Evolutionary conservation across 1,284 basidiomycete genomes (phyloP).

Genomic region (Pulveroboletus sp.): DNA sequence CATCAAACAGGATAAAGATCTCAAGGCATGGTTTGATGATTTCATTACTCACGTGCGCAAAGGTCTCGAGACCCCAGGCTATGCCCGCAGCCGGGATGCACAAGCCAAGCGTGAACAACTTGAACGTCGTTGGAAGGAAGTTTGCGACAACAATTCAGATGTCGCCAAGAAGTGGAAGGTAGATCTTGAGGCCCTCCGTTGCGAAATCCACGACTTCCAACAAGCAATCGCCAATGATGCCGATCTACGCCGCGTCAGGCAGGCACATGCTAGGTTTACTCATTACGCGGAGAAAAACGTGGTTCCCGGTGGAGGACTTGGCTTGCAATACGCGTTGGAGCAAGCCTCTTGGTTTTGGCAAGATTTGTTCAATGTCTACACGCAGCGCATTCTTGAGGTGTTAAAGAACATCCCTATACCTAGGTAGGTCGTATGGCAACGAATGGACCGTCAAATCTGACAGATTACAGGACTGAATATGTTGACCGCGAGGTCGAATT

Average conservation of each 20-base stretch:
- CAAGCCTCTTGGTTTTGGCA: slow-evolving; percentile 71
- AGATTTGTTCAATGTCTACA: slow-evolving; percentile 66
- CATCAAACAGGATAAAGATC: slow-evolving; percentile 47
- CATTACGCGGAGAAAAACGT: slow-evolving; percentile 48
- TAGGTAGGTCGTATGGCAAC: slow-evolving; percentile 43
- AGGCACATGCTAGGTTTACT: slow-evolving; percentile 50
- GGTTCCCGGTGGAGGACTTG: slow-evolving; percentile 37
- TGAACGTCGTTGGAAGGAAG: slow-evolving; percentile 47
- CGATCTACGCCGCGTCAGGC: slow-evolving; percentile 46
- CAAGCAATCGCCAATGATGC: slow-evolving; percentile 47
- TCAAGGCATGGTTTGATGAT: slow-evolving; percentile 52
- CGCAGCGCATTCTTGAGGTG: slow-evolving; percentile 50
- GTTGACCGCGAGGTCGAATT: slow-evolving; percentile 65
- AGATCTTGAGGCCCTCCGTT: slow-evolving; percentile 46
- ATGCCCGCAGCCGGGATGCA: slow-evolving; percentile 51
- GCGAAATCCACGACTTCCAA: slow-evolving; percentile 46
- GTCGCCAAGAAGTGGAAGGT: slow-evolving; percentile 51
- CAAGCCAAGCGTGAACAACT: slow-evolving; percentile 45
- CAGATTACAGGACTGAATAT: slow-evolving; percentile 57
- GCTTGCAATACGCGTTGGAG: slow-evolving; percentile 53
- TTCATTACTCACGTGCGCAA: slow-evolving; percentile 47
- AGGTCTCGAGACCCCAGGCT: slow-evolving; percentile 51
- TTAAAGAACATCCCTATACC: slow-evolving; percentile 64
- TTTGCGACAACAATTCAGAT: slow-evolving; percentile 47
- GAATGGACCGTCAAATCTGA: slow-evolving; percentile 9